Evolutionary conservation across 306 rosid species (phyloP), one percentile per base, ranked within the genome.

Genomic region (Dalbergia cochinchinensis): DNA sequence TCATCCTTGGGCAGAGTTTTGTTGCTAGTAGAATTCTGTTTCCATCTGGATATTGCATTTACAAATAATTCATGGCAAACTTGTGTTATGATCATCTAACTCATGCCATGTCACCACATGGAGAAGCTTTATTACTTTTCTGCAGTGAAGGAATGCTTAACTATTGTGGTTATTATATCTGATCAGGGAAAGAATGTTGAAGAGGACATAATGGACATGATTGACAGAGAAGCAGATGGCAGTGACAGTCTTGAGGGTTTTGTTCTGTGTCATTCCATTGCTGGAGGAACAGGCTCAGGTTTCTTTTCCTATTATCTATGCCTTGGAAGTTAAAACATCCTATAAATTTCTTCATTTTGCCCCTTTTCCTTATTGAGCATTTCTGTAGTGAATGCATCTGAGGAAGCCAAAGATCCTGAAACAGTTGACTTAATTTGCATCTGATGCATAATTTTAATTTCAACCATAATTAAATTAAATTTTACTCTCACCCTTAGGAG

Each of bases 271-370:
- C 99, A 95, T 77, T 95, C 99, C 37, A 95, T 95, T 79, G 98
- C 99, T 35, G 99, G 99, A 76, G 99, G 99, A 82, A 95, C 99
- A 33, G 99, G 99, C 85, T 95, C 99, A 84, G 99, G 99, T 95
- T 82, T 78, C 47, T 73, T 75, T 78, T 47, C 55, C 19, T 65
- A 53, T 37, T 18, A 15, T 60, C n/a, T 67, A 73, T 73, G 50
- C 44, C 31, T 65, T 62, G 31, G 2, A 26, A 26, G 31, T 26
- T 26, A 4, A 53, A 70, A 65, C 39, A 26, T 65, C 65, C 60
- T n/a, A 15, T 7, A 50, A 19, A 47, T 45, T 74, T 71, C 77
- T 57, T 81, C 77, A 11, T 15, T 76, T 48, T 4, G 22, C 45
- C 6, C 12, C 13, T 31, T 67, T 65, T 69, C 42, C 53, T 80